A percentile compares a stretch with the other conserved stretches of the same genome.
These are phyloP conservation scores for Centrapalus pauciflorus DNA, from an alignment of 129 eudicot species.

Conservation along the genomic window DNA sequence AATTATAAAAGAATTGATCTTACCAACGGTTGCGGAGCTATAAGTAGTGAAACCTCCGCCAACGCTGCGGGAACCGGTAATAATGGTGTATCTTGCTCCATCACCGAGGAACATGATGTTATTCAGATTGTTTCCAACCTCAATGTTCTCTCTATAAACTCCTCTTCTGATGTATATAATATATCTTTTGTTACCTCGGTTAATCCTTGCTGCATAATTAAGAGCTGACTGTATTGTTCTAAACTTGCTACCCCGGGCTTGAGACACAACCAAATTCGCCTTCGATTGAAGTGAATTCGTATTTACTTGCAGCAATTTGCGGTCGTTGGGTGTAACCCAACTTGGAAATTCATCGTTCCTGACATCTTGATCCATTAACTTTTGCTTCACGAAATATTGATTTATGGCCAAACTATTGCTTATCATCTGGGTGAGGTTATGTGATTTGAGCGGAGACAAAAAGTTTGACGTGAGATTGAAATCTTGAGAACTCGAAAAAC, in stretches of 20 bases:
- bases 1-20: not conserved
- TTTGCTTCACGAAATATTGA: constrained; percentile 32
- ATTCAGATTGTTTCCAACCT: constrained; percentile 31
- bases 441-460: constrained; percentile 43
- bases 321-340: constrained; percentile 36
- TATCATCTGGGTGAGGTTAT: constrained; percentile 47
- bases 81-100: constrained; percentile 40
- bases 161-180: constrained; percentile 41
- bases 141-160: constrained; percentile 43
- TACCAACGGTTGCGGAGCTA: constrained; percentile 56
- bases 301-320: constrained; percentile 46
- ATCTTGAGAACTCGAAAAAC: constrained; percentile 58
- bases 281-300: constrained; percentile 21
- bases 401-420: constrained; percentile 52
- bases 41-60: constrained; percentile 45
- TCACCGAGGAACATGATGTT: constrained; percentile 55
- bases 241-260: constrained; percentile 38
- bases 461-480: constrained; percentile 39
- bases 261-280: constrained; percentile 50
- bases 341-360: constrained; percentile 35
- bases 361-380: constrained; percentile 16
- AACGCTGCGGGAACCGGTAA: constrained; percentile 49
- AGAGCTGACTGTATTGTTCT: constrained; percentile 47
- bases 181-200: constrained; percentile 33
- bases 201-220: constrained; percentile 39